These are phyloP conservation scores for Paracoccidioides brasiliensis DNA, from an alignment of 2,329 filamentous ascomycete genomes.

Conservation along the genomic window DNA sequence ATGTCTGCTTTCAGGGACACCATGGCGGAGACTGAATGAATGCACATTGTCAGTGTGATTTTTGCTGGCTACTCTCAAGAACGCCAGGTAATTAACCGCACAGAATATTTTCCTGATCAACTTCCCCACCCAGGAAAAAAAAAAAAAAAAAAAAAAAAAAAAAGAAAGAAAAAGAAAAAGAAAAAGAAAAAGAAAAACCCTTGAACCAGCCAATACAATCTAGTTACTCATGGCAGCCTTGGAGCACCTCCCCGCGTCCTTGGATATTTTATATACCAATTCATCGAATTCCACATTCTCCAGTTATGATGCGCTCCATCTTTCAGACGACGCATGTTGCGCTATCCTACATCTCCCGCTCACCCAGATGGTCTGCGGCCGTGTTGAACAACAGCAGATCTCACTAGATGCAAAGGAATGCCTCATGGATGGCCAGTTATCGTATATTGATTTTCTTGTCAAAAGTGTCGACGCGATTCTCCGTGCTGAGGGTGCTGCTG, in stretches of 20 bases:
- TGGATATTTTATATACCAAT: conserved; percentile 23
- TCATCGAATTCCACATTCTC: conserved; percentile 11
- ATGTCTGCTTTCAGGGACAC: too few relatives aligned
- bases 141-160: not conserved
- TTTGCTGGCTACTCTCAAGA: too few relatives aligned
- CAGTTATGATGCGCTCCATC: conserved; percentile 24
- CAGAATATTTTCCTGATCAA: too few relatives aligned
- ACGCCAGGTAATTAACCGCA: too few relatives aligned
- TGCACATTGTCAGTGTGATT: too few relatives aligned
- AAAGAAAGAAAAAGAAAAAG: not conserved
- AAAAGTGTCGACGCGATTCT: not conserved
- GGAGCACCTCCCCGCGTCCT: conserved; percentile 10
- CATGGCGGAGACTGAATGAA: too few relatives aligned
- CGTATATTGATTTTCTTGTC: not conserved
- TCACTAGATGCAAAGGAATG: not conserved
- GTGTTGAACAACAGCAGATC: not conserved
- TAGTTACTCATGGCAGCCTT: not conserved
- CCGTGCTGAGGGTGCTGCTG: not conserved
- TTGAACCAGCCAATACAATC: not conserved
- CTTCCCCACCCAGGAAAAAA: too few relatives aligned
- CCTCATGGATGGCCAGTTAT: not conserved
- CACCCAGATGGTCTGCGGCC: not conserved
- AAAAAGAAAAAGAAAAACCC: not conserved
- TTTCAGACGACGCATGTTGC: conserved; percentile 22
- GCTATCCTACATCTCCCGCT: conserved; percentile 19